phyloP scores from a whole-genome alignment of 495 filamentous ascomycete genomes.

The Astrocystis sublimbata region DNA sequence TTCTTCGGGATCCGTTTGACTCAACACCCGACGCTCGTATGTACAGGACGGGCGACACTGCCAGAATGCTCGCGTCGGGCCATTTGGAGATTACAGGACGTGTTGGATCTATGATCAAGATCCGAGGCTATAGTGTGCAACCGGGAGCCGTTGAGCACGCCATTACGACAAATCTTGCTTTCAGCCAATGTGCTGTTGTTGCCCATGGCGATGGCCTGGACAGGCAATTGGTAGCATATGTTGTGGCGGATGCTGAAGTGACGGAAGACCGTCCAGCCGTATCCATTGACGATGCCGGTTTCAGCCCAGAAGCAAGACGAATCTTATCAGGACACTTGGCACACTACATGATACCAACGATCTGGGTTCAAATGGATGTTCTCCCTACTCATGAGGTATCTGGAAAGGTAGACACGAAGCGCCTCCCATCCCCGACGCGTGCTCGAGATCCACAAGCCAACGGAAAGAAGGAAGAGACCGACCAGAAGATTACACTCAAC shows the following conservation, averaged over 20 bases:
- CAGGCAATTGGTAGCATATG: slow-evolving; percentile 65
- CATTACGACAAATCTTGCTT: slow-evolving; percentile 60
- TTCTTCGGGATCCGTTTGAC: slow-evolving; percentile 53
- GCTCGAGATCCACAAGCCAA: slow-evolving; percentile 31
- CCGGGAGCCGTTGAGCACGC: slow-evolving; percentile 65
- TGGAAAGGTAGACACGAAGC: slow-evolving; percentile 66
- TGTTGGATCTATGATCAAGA: slow-evolving; percentile 67
- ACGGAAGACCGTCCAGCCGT: slow-evolving; percentile 53
- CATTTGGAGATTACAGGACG: slow-evolving; percentile 71
- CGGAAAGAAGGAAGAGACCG: slow-evolving; percentile 41
- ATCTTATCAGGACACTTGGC: slow-evolving; percentile 59
- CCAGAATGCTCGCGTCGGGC: slow-evolving; percentile 61
- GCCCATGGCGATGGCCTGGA: slow-evolving; percentile 67
- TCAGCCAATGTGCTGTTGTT: slow-evolving; percentile 59
- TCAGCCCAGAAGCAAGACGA: slow-evolving; percentile 58
- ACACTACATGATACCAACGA: slow-evolving; percentile 69
- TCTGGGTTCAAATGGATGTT: slow-evolving; percentile 63
- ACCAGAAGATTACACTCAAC: slow-evolving; percentile 50
- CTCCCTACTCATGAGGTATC: slow-evolving; percentile 67
- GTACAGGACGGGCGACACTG: slow-evolving; percentile 73
- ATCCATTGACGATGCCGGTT: slow-evolving; percentile 59
- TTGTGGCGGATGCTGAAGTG: slow-evolving; percentile 59
- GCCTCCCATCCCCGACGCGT: slow-evolving; percentile 54
- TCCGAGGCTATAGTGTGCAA: slow-evolving; percentile 67
- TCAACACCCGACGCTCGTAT: slow-evolving; percentile 48